Evolutionary conservation across 495 filamentous ascomycete genomes (phyloP), one percentile per base, ranked within the genome.

Genomic region (Chaetomium fimeti): DNA sequence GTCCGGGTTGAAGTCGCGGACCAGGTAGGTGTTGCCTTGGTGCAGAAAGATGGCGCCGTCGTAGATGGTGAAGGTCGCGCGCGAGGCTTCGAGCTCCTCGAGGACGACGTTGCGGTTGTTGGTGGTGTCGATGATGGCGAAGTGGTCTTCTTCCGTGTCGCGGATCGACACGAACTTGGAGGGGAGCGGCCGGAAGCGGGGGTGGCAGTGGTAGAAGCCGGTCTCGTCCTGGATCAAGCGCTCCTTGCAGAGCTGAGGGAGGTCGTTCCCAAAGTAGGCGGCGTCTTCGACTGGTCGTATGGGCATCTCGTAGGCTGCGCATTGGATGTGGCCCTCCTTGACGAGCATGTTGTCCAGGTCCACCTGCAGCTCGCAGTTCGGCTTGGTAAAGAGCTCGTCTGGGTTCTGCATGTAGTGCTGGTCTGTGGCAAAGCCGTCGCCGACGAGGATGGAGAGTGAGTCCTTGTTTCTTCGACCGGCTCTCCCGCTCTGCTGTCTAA

Each of bases 1-100:
- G 40, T 93, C 89, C 18, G 88, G 87, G 70, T 87, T 88, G 72
- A 98, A 90, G 69, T 97, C 91, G 68, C 90, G 88, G 60, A 99
- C 89, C 2, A 99, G 84, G 74, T 96, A 99, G 2, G 87, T 94
- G 62, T 86, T 84, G 60, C 94, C 94, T 80, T 97, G 93, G 74
- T 98, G 95, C 7, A 98, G 84, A 82, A 96, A 99, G 66, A 99
- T 97, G 61, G 91, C 94, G 29, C 95, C 94, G 79, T 98, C 93
- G 73, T 98, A 98, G 67, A 98, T 86, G 47, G 92, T 95, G 77
- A 98, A 97, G 76, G 92, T 92, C 2, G 95, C 94, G 20, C 95
- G 87, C 7, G 91, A 94, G 18, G 92, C 91, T 74, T 98, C 94
- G n/a, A 98, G 84, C 75, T 96, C 91, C 80, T 99, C 94, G 5